Evolutionary conservation across 305 asterid species (phyloP), one percentile per base, ranked within the genome.

Genomic region (Vinca major): DNA sequence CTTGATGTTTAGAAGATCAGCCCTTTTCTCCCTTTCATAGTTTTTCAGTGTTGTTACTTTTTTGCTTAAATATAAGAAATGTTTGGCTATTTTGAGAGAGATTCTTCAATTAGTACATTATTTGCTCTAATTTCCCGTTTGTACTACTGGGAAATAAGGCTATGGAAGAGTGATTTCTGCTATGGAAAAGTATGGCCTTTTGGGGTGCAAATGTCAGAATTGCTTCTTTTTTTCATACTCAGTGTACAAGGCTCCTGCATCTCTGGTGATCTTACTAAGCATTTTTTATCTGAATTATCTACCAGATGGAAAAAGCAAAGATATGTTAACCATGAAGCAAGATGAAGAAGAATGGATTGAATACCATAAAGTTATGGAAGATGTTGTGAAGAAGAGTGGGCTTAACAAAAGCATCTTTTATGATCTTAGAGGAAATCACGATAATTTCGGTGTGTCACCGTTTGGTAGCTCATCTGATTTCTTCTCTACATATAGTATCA

Each of bases 391-490:
- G 73, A 84, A 81, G 70, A 94, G 99, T 78, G 95, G 96, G 63
- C 95, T 94, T 61, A 80, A 83, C 54, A 77, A 77, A 78, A 86
- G 66, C 61, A 47, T 67, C 40, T 94, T 94, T 66, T 89, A 86
- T 75, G 99, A 94, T 77, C 85, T 94, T 54, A 86, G 97, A 73
- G 99, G 99, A 67, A 91, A 94, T 75, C 99, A 94, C 44, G 99
- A 94, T 74, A 88, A 80, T 77, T 94, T 91, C 74, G 99, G 96
- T 14, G 99, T 88, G 71, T 90, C 96, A 16, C 73, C 44, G 45
- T 58, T 81, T 66, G 87, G 87, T 65, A 88, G 96, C 33, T 66
- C 92, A 61, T 78, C 73, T 17, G 97, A 94, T 79, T 94, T 76
- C 78, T 94, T 80, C 83, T 86, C 90, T 2, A 83, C 66, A 37